phyloP scores from a whole-genome alignment of 306 rosid genomes.

The Sechiopsis laciniata region DNA sequence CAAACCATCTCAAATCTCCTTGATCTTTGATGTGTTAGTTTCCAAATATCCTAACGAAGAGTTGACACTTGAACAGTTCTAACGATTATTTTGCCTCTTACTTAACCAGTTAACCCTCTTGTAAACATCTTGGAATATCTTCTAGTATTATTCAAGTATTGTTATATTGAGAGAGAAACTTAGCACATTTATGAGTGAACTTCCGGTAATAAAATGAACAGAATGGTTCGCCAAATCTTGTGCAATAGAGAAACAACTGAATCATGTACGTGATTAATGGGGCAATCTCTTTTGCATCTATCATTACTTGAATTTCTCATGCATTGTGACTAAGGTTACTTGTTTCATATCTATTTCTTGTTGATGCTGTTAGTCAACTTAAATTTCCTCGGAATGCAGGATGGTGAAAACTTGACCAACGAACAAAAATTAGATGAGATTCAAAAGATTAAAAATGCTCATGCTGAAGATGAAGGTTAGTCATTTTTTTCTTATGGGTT shows the following conservation, averaged over 20 bases:
- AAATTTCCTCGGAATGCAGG: constrained; percentile 46
- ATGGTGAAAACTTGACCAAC: constrained; percentile 62
- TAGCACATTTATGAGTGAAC: neutral
- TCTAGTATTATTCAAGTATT: neutral
- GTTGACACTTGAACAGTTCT: neutral
- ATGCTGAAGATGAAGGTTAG: constrained; percentile 88
- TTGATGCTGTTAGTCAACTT: neutral
- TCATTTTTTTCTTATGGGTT: neutral
- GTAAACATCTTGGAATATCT: neutral
- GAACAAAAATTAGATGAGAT: constrained; percentile 78
- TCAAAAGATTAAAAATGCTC: constrained; percentile 72
- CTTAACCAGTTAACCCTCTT: neutral
- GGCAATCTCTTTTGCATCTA: neutral
- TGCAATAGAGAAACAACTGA: neutral
- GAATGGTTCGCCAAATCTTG: neutral
- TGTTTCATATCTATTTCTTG: neutral
- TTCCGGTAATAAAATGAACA: neutral
- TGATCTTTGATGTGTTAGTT: neutral
- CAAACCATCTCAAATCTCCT: neutral
- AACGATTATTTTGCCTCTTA: neutral
- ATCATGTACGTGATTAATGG: neutral
- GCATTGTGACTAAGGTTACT: neutral
- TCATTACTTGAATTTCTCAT: neutral
- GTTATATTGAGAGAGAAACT: neutral
- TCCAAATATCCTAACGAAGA: neutral